phyloP scores from a whole-genome alignment of 2,329 filamentous ascomycete genomes.

The Aspergillus novofumigatus region DNA sequence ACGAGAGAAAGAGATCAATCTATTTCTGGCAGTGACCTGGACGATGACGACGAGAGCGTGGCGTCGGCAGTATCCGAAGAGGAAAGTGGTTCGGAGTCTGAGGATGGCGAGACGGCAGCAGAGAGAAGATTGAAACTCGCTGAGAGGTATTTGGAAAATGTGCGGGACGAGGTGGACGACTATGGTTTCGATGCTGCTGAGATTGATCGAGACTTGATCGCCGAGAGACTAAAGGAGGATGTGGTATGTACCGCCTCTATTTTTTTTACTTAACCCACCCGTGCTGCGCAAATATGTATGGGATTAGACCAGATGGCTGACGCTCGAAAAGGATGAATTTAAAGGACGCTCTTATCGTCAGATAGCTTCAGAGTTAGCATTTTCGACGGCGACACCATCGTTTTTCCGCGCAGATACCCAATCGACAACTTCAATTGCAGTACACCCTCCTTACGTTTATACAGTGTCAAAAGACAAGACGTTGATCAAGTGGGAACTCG shows the following conservation, averaged over 20 bases:
- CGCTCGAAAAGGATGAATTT: conserved; percentile 59
- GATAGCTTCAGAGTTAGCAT: conserved; percentile 69
- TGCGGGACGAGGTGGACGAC: conserved; percentile 77
- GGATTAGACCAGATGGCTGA: conserved; percentile 10
- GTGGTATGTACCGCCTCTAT: conserved; percentile 49
- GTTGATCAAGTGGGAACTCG: conserved; percentile 85
- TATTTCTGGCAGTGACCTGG: conserved; percentile 80
- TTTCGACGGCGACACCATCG: conserved; percentile 62
- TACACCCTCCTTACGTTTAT: conserved; percentile 76
- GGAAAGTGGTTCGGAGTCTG: conserved; percentile 63
- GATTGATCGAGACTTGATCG: conserved; percentile 87
- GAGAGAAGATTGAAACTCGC: conserved; percentile 83
- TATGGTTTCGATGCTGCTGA: conserved; percentile 90
- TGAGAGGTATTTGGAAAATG: conserved; percentile 87
- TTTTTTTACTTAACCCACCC: not conserved
- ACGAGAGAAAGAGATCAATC: conserved; percentile 63
- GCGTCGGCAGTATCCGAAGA: conserved; percentile 46
- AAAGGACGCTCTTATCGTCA: conserved; percentile 86
- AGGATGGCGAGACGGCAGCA: conserved; percentile 77
- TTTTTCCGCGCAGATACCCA: conserved; percentile 76
- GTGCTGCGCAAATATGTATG: not conserved
- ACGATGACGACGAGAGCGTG: conserved; percentile 56
- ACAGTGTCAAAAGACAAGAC: conserved; percentile 81
- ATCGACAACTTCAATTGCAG: conserved; percentile 73
- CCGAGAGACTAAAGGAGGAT: conserved; percentile 85